Conservation (phyloP, 2,329 filamentous ascomycete genomes). For the Eutypa lata region DNA sequence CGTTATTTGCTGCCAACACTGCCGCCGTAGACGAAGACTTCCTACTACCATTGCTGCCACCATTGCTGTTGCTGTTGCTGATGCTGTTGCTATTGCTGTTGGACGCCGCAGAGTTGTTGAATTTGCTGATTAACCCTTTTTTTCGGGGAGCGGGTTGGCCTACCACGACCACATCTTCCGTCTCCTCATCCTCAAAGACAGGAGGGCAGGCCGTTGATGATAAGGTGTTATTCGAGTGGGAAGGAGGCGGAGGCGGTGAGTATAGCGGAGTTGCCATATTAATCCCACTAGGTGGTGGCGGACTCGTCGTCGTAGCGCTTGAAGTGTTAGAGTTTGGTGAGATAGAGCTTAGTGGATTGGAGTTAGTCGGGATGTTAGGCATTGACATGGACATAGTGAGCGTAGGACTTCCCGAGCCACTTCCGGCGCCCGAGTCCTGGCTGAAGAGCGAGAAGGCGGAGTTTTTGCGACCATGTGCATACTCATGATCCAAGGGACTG, state of each 20-base stretch:
- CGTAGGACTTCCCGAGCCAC: conserved; percentile 50
- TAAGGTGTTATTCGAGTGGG: conserved; percentile 18
- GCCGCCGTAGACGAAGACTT: too few species aligned
- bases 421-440: conserved; percentile 42
- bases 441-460: conserved; percentile 49
- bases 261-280: conserved; percentile 17
- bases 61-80: conserved; percentile 1
- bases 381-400: conserved; percentile 42
- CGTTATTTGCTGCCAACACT: not conserved
- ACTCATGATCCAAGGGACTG: conserved; percentile 39
- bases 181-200: conserved; percentile 38
- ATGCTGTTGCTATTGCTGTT: conserved; percentile 11
- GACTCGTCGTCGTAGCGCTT: not conserved
- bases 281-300: not conserved
- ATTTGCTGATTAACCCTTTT: not conserved
- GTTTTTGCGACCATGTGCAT: conserved; percentile 42
- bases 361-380: conserved; percentile 21
- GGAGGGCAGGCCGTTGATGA: conserved; percentile 34
- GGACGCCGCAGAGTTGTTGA: conserved; percentile 8
- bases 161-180: conserved; percentile 2
- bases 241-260: conserved; percentile 19
- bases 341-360: conserved; percentile 13
- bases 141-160: conserved; percentile 11
- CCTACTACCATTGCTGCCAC: too few species aligned
- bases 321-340: conserved; percentile 17